Conservation (phyloP, 1,139 yeast species). For the Debaryomycetaceae sp. region DNA sequence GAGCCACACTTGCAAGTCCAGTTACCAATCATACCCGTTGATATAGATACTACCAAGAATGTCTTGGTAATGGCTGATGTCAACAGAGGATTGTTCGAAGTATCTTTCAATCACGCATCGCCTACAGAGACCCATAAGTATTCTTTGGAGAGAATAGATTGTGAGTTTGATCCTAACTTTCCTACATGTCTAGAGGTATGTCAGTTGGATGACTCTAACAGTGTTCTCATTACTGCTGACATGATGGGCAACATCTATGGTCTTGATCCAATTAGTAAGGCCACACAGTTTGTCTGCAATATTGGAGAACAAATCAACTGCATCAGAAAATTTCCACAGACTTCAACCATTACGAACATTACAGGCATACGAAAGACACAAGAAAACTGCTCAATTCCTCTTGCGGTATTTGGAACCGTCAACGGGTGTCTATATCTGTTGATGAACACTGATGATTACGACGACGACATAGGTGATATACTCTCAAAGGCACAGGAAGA, state of each 20-base stretch:
- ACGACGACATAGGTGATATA: constrained; percentile 11
- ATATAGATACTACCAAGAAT: constrained; percentile 7
- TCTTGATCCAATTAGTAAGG: not conserved
- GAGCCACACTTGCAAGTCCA: constrained; percentile 7
- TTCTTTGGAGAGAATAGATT: constrained; percentile 1
- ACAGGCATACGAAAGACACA: not conserved
- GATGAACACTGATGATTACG: constrained; percentile 25
- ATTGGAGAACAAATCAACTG: constrained; percentile 33
- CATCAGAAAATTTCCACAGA: constrained; percentile 10
- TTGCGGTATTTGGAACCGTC: constrained; percentile 32
- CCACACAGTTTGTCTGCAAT: constrained; percentile 17
- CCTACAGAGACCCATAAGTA: not conserved
- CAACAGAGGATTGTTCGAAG: constrained; percentile 16
- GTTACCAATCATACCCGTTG: constrained; percentile 11
- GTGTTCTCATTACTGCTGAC: constrained; percentile 22
- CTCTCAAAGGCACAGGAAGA: constrained; percentile 14
- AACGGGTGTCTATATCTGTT: constrained; percentile 31
- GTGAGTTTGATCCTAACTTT: constrained; percentile 11
- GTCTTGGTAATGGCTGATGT: constrained; percentile 17
- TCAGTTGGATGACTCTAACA: not conserved
- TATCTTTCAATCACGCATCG: not conserved
- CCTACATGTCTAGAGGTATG: constrained; percentile 9
- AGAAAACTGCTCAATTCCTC: constrained; percentile 1
- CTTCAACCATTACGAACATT: not conserved
- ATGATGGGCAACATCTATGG: constrained; percentile 28